Percentiles rank a stretch among this genome's conserved stretches.
Conservation (phyloP, 371 early-diverging fungal species). For the Mortierella sp. region DNA sequence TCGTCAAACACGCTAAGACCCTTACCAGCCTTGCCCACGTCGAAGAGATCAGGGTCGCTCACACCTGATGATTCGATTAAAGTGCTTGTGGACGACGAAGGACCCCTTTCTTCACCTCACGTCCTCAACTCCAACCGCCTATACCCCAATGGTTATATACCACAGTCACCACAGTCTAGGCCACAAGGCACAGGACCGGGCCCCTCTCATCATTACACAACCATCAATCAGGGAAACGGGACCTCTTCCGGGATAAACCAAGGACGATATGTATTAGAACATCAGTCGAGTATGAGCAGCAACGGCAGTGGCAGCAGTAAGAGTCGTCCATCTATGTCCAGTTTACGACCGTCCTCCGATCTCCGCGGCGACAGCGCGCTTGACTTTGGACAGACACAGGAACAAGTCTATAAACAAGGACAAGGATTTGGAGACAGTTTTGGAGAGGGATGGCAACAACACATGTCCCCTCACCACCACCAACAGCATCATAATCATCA, state of each 20-base stretch:
- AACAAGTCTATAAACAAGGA: background rate
- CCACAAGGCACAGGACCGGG: background rate
- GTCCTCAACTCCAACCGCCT: constrained; percentile 16
- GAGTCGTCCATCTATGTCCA: constrained; percentile 8
- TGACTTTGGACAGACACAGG: constrained; percentile 11
- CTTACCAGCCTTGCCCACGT: constrained; percentile 25
- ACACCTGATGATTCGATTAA: constrained; percentile 27
- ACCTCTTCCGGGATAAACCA: background rate
- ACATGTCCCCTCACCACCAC: background rate
- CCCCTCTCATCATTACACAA: background rate
- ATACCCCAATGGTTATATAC: constrained; percentile 22
- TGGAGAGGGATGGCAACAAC: constrained; percentile 6
- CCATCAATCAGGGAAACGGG: background rate
- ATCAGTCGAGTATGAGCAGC: constrained; percentile 38
- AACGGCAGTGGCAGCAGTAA: constrained; percentile 16
- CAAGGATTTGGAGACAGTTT: constrained; percentile 1
- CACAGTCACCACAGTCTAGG: constrained; percentile 17
- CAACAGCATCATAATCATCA: background rate
- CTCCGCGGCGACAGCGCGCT: constrained; percentile 3
- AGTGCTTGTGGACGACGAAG: constrained; percentile 34
- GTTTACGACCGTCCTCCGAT: constrained; percentile 14
- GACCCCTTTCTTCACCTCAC: constrained; percentile 1
- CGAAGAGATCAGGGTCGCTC: background rate
- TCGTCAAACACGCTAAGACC: constrained; percentile 16
- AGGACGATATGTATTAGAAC: constrained; percentile 13